A percentile compares a stretch with the other conserved stretches of the same genome.
phyloP scores from a whole-genome alignment of 2,329 filamentous ascomycete genomes.

The Myrmaecium sp. region DNA sequence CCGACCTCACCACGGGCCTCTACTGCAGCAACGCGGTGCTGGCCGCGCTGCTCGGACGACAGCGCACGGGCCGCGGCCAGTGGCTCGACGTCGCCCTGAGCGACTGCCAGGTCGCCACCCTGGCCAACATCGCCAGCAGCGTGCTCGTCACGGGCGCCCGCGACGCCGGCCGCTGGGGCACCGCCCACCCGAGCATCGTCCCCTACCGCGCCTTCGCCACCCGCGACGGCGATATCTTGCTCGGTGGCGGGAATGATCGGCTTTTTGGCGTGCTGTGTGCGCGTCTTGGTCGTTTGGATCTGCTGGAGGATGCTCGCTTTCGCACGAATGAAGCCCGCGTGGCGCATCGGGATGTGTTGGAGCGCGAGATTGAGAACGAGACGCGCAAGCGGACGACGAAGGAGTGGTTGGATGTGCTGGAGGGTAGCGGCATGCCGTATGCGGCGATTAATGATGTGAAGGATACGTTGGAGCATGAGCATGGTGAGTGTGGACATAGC shows the following conservation, averaged over 20 bases:
- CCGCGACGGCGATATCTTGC: slow-evolving; percentile 42
- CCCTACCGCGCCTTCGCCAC: slow-evolving; percentile 74
- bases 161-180: slow-evolving; percentile 86
- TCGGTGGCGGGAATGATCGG: slow-evolving; percentile 47
- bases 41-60: slow-evolving; percentile 70
- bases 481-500: slow-evolving; percentile 37
- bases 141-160: slow-evolving; percentile 74
- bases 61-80: slow-evolving; percentile 62
- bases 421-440: slow-evolving; percentile 87
- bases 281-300: slow-evolving; percentile 39
- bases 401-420: slow-evolving; percentile 74
- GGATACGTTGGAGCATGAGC: slow-evolving; percentile 64
- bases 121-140: slow-evolving; percentile 91
- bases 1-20: slow-evolving; percentile 83
- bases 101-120: slow-evolving; percentile 85
- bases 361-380: slow-evolving; percentile 59
- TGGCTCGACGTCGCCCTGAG: slow-evolving; percentile 84
- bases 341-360: slow-evolving; percentile 57
- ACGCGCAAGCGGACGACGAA: slow-evolving; percentile 64
- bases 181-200: slow-evolving; percentile 85
- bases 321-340: slow-evolving; percentile 43
- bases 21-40: slow-evolving; percentile 94
- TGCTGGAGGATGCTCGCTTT: slow-evolving; percentile 39
- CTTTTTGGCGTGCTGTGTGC: slow-evolving; percentile 44
- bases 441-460: slow-evolving; percentile 90